Evolutionary conservation across 108 stramenopile genomes (phyloP), one percentile per base, ranked within the genome.

Genomic region (Mediolabrus comicus): DNA sequence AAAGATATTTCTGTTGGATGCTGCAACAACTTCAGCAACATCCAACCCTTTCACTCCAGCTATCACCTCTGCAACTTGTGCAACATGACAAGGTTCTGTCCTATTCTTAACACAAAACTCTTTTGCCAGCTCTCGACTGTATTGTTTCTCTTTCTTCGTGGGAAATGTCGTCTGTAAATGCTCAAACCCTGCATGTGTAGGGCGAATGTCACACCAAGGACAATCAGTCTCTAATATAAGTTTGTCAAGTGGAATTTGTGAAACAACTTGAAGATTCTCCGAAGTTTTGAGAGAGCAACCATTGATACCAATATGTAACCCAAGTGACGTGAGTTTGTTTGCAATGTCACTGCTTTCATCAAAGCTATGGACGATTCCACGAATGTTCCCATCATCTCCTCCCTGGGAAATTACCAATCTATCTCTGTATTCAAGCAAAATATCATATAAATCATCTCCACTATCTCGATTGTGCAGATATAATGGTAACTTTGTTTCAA

Each of bases 191-290:
- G 95, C 90, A 72, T 97, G 97, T 6, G 91, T 91, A 4, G 67
- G 61, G 29, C 87, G 82, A 25, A 97, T 82, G 53, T 84, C 90
- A 71, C 97, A 96, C 89, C 96, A 98, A 3, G 98, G 98, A 57
- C 93, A 91, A 73, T 98, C 98, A n/a, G 98, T 98, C 81, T 98
- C 98, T 58, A 97, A 72, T 62, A 98, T 72, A 24, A 97, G 65
- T 14, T 61, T 65, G 27, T 96, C 85, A 58, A 95, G 53, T n/a
- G 96, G 97, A 25, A 99, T 59, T 28, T 72, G 55, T 49, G 80
- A 66, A 17, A 93, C 86, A 3, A 92, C 86, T 22, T 84, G 32
- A n/a, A 94, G 59, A 79, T 96, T 96, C 29, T 97, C 87, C 24
- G 90, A 72, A 7, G 96, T 97, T 58, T 95, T 95, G 29, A 99